Evolutionary conservation across 106 monocot species (phyloP).

Genomic region (Vanilla planifolia): DNA sequence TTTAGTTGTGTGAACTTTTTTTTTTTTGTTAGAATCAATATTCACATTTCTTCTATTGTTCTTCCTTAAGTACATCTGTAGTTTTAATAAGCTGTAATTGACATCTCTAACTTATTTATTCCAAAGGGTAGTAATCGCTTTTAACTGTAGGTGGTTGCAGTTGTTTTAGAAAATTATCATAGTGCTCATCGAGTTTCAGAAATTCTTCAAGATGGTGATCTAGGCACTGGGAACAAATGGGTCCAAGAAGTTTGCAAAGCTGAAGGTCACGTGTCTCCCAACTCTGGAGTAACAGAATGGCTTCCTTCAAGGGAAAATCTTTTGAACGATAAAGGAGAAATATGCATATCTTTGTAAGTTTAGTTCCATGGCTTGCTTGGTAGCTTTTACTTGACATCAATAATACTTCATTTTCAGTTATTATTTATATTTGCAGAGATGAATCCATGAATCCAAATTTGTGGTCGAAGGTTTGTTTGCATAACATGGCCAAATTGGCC

Average conservation of each 20-base stretch:
- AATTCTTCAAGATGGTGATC: conserved; percentile 18
- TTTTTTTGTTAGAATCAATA: not conserved
- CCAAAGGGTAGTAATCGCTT: conserved; percentile 2
- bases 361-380: not conserved
- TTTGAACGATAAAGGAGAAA: conserved; percentile 47
- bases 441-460: conserved; percentile 56
- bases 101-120: not conserved
- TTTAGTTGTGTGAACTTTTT: too few species aligned
- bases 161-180: conserved; percentile 76
- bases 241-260: conserved; percentile 70
- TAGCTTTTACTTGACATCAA: conserved; percentile 1
- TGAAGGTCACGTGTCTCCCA: conserved; percentile 50
- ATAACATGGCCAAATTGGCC: conserved; percentile 85
- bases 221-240: conserved; percentile 38
- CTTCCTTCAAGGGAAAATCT: conserved; percentile 78
- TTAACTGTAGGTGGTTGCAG: conserved; percentile 66
- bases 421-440: conserved; percentile 37
- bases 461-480: conserved; percentile 86
- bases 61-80: too few species aligned
- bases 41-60: not conserved
- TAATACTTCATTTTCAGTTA: not conserved
- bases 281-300: conserved; percentile 23
- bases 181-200: conserved; percentile 31
- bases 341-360: conserved; percentile 51
- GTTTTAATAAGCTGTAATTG: too few species aligned